phyloP scores from a whole-genome alignment of 371 early-diverging fungal genomes.

The Hamiltosporidium tvaerminnensis region DNA sequence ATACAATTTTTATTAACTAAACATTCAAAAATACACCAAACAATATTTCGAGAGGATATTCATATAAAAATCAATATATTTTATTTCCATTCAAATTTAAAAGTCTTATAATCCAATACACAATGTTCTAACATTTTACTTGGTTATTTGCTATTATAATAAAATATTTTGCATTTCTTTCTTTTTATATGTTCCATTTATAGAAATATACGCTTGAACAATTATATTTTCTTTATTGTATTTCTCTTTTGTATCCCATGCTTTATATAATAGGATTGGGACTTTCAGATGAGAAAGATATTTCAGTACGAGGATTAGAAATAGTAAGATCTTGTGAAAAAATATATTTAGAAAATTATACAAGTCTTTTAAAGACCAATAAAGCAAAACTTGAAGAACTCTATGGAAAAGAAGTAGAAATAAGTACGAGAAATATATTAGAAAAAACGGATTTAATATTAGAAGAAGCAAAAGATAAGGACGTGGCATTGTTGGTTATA shows the following conservation, averaged over 20 bases:
- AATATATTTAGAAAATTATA: conserved; percentile 93
- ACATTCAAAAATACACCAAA: too few species aligned
- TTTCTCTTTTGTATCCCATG: conserved; percentile 53
- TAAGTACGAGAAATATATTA: conserved; percentile 85
- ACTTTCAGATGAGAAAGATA: conserved; percentile 69
- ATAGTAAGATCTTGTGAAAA: conserved; percentile 68
- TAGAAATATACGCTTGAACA: too few species aligned
- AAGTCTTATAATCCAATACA: too few species aligned
- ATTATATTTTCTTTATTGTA: too few species aligned
- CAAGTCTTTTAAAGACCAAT: conserved; percentile 63
- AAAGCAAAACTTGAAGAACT: conserved; percentile 59
- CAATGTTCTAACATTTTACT: too few species aligned
- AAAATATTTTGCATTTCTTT: too few species aligned
- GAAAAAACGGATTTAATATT: conserved; percentile 79
- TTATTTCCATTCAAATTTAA: too few species aligned
- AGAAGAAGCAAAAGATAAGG: conserved; percentile 63
- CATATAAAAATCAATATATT: too few species aligned
- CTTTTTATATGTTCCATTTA: too few species aligned
- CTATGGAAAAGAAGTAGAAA: conserved; percentile 63
- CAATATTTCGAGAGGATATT: too few species aligned
- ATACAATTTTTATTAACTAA: too few species aligned
- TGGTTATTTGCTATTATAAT: too few species aligned
- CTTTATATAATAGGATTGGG: conserved; percentile 82
- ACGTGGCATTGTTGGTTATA: conserved; percentile 87
- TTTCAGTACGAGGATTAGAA: conserved; percentile 57